Conservation (phyloP, 768 basidiomycete genomes). For the Russula sp. region DNA sequence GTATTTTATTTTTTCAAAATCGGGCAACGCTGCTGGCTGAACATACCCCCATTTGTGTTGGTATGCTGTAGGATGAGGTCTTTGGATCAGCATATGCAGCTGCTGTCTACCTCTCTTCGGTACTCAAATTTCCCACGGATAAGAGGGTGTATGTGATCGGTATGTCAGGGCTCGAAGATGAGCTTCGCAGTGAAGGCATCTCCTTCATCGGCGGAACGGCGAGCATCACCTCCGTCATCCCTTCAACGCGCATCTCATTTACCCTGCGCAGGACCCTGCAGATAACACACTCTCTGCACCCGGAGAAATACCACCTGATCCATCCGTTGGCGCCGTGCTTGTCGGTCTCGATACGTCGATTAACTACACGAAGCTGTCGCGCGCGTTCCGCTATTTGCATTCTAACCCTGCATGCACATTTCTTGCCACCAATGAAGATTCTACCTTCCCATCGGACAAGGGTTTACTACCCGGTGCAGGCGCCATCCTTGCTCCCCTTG, state of each 20-base stretch:
- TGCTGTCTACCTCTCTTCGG: slow-evolving; percentile 79
- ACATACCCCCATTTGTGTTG: background rate
- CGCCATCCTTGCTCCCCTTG: slow-evolving; percentile 73
- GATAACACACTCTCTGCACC: slow-evolving; percentile 73
- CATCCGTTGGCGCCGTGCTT: slow-evolving; percentile 83
- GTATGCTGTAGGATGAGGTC: slow-evolving; percentile 83
- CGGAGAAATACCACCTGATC: slow-evolving; percentile 66
- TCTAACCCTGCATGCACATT: slow-evolving; percentile 76
- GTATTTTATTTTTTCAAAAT: slow-evolving; percentile 26
- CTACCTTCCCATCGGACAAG: slow-evolving; percentile 75
- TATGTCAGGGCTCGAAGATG: slow-evolving; percentile 86
- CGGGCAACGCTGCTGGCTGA: background rate
- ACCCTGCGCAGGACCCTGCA: slow-evolving; percentile 60
- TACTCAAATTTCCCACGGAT: slow-evolving; percentile 80
- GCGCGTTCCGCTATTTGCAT: slow-evolving; percentile 84
- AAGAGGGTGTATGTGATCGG: slow-evolving; percentile 97
- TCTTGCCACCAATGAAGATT: slow-evolving; percentile 88
- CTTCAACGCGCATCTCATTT: slow-evolving; percentile 8
- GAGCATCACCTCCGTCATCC: slow-evolving; percentile 26
- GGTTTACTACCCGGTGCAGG: slow-evolving; percentile 82
- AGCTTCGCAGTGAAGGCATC: slow-evolving; percentile 83
- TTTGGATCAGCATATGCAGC: slow-evolving; percentile 91
- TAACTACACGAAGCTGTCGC: slow-evolving; percentile 92
- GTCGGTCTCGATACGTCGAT: slow-evolving; percentile 83
- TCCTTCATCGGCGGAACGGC: slow-evolving; percentile 79